phyloP scores from a whole-genome alignment of 306 rosid species.

The Prunus salicina region DNA sequence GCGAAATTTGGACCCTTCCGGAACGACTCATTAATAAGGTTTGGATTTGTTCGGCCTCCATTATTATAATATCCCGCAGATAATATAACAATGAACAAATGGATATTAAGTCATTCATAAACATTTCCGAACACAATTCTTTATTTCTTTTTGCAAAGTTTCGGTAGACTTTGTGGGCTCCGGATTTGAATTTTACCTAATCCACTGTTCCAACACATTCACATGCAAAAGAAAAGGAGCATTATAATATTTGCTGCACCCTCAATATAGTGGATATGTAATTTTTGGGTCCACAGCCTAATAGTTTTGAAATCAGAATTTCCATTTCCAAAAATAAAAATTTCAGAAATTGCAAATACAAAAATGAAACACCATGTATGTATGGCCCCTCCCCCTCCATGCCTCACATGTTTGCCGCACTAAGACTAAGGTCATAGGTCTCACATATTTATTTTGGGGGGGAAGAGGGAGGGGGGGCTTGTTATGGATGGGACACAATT shows the following conservation, averaged over 20 bases:
- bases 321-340: too few species aligned
- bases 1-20: conserved; percentile 43
- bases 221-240: background rate
- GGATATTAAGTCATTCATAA: background rate
- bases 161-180: conserved; percentile 5
- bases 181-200: background rate
- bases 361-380: background rate
- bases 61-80: background rate
- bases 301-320: too few species aligned
- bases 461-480: conserved; percentile 54
- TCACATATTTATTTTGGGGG: conserved; percentile 25
- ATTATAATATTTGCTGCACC: background rate
- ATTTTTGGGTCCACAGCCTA: background rate
- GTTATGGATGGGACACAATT: conserved; percentile 43
- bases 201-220: conserved; percentile 5
- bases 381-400: conserved; percentile 44
- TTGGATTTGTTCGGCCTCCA: conserved; percentile 22
- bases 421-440: conserved; percentile 42
- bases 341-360: too few species aligned
- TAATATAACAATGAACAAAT: background rate
- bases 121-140: background rate
- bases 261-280: conserved; percentile 6
- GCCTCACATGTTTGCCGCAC: conserved; percentile 45
- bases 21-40: conserved; percentile 25
- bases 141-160: background rate